Evolutionary conservation across 2,329 filamentous ascomycete genomes (phyloP).

Genomic region (Elsinoe perseae): DNA sequence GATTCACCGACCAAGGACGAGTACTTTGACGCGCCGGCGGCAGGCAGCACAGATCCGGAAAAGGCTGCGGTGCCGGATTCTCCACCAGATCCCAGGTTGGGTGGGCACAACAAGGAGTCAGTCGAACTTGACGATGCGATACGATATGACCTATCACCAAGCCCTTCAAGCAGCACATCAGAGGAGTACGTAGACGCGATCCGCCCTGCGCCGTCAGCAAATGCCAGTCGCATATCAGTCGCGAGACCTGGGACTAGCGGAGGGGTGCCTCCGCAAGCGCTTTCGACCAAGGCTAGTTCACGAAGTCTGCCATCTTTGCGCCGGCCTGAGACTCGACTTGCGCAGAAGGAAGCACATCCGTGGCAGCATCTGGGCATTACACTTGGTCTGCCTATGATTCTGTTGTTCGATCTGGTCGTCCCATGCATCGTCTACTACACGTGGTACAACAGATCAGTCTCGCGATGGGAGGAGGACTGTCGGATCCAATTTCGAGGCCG

Average conservation of each 20-base stretch:
- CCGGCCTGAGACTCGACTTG: conserved; percentile 23
- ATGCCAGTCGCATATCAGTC: background rate
- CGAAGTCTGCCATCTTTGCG: conserved; percentile 22
- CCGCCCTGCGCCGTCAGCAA: conserved; percentile 6
- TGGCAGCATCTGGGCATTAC: conserved; percentile 26
- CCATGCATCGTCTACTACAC: conserved; percentile 29
- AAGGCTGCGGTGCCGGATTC: background rate
- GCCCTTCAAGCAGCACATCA: background rate
- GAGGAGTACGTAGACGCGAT: conserved; percentile 5
- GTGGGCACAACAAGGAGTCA: conserved; percentile 9
- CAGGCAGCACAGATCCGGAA: background rate
- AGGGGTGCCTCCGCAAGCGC: background rate
- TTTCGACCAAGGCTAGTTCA: conserved; percentile 1
- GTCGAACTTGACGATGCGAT: background rate
- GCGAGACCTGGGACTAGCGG: background rate
- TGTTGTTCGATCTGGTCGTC: conserved; percentile 27
- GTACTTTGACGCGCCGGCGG: background rate
- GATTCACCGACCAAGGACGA: background rate
- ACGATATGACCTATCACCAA: background rate
- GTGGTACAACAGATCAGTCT: conserved; percentile 23
- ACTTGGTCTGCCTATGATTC: conserved; percentile 26
- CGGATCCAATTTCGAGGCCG: conserved; percentile 6
- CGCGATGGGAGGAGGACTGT: conserved; percentile 21
- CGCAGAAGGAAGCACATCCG: conserved; percentile 25
- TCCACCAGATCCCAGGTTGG: background rate